Base-by-base conservation (phyloP, 164 flowering plant species). In the Echeveria elegans region DNA sequence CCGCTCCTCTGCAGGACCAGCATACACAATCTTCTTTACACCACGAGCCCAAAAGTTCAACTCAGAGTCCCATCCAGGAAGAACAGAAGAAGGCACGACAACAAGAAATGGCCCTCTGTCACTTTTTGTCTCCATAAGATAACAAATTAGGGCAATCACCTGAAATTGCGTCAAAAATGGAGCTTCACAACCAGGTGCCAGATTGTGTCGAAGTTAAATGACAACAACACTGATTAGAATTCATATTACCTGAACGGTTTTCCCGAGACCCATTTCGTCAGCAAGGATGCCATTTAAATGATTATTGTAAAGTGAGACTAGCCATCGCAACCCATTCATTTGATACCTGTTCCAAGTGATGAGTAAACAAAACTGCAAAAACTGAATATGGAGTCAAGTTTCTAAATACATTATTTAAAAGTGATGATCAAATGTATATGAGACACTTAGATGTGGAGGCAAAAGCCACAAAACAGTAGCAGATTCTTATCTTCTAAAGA, bases 221-320 rank as follows among this genome's bases (percentile, higher is more conserved):
- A 53, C 26, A 32, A 28, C 5, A 16, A 1, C 61, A 56, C 32
- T 26, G 19, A 56, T 5, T 31, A 60, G 23, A 45, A 56, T 58
- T 43, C 56, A 63, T 36, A 28, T 21, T 75, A 89, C 97, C 94
- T 94, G 99, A 72, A 94, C 96, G 73, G 99, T 94, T 84, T 94
- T 94, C 32, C 99, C 99, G 60, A 94, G 86, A 50, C 99, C 99
- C 99, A 94, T 94, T 82, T 94, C 99, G 80, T 94, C 99, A 66
- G 99, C 99, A 70, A 94, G 90, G 68, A 94, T 94, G 40, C 99
- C 99, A 85, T 94, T 94, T 82, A 94, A 77, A 78, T 91, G 88
- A 75, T 94, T 94, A 76, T 94, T 94, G 74, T 91, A 91, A 5
- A 94, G 78, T 6, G 99, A 94, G 72, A 94, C 87, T 81, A 94